These are phyloP conservation scores for Dendrocalamus latiflorus DNA, from an alignment of 202 grass and related monocot species.

Conservation along the genomic window DNA sequence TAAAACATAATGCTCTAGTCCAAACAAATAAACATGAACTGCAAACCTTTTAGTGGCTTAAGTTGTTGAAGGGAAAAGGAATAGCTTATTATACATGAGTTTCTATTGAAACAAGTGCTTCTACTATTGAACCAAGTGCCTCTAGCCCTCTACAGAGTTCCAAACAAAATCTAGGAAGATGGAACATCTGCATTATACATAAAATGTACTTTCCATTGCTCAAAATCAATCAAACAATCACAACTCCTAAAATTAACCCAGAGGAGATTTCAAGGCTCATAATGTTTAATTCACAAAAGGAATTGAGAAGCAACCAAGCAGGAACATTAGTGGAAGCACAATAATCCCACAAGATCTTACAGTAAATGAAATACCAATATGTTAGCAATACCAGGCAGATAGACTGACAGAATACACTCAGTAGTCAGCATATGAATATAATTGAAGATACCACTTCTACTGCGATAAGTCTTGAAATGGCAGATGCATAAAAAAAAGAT, in stretches of 20 bases:
- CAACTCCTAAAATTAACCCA: background rate
- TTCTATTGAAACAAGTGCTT: background rate
- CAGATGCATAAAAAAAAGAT: too few species aligned
- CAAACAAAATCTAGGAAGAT: background rate
- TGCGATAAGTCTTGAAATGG: too few species aligned
- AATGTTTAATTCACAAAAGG: background rate
- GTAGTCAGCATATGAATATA: too few species aligned
- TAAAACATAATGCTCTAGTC: background rate
- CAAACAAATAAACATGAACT: background rate
- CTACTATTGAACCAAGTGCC: background rate
- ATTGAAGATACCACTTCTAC: too few species aligned
- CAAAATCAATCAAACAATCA: background rate
- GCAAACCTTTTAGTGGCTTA: slow-evolving; percentile 1
- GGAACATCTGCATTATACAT: background rate
- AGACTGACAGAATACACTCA: too few species aligned
- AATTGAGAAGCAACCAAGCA: too few species aligned
- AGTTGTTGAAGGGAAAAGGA: background rate
- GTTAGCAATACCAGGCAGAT: too few species aligned
- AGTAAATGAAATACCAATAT: too few species aligned
- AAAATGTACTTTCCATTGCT: background rate
- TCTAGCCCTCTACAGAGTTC: background rate
- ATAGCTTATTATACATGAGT: slow-evolving; percentile 9
- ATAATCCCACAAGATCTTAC: too few species aligned
- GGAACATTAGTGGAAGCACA: too few species aligned
- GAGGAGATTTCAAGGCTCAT: background rate